These are phyloP conservation scores for Argentina anserina DNA, from an alignment of 306 rosid genomes.

Conservation along the genomic window DNA sequence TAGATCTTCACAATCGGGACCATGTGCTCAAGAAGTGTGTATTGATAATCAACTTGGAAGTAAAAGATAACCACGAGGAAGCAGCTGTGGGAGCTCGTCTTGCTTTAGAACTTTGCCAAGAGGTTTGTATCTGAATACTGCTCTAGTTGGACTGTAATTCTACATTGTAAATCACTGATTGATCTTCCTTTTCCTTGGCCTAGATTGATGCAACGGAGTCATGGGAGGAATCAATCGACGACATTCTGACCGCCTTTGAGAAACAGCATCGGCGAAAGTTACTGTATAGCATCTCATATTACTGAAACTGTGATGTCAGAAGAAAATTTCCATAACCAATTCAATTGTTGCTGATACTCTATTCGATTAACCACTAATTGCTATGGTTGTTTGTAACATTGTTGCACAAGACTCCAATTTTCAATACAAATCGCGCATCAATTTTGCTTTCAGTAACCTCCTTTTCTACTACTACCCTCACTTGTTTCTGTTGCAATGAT, in stretches of 20 bases:
- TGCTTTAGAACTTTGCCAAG: slow-evolving; percentile 71
- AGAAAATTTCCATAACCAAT: background rate
- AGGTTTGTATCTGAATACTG: slow-evolving; percentile 42
- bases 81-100: slow-evolving; percentile 87
- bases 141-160: background rate
- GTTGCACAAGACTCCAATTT: slow-evolving; percentile 11
- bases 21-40: slow-evolving; percentile 65
- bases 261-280: slow-evolving; percentile 72
- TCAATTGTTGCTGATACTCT: background rate
- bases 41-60: slow-evolving; percentile 86
- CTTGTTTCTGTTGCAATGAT: background rate
- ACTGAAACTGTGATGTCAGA: slow-evolving; percentile 32
- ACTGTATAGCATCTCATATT: slow-evolving; percentile 72
- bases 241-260: slow-evolving; percentile 60
- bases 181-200: slow-evolving; percentile 6
- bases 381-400: background rate
- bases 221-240: slow-evolving; percentile 94
- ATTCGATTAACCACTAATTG: slow-evolving; percentile 1
- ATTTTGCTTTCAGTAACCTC: background rate
- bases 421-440: background rate
- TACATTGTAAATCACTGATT: background rate
- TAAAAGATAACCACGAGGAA: slow-evolving; percentile 96
- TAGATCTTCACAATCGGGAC: slow-evolving; percentile 81
- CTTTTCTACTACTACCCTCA: background rate
- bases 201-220: slow-evolving; percentile 73